These are phyloP conservation scores for Priceomyces castillae DNA, from an alignment of 805 yeast species.

Conservation along the genomic window DNA sequence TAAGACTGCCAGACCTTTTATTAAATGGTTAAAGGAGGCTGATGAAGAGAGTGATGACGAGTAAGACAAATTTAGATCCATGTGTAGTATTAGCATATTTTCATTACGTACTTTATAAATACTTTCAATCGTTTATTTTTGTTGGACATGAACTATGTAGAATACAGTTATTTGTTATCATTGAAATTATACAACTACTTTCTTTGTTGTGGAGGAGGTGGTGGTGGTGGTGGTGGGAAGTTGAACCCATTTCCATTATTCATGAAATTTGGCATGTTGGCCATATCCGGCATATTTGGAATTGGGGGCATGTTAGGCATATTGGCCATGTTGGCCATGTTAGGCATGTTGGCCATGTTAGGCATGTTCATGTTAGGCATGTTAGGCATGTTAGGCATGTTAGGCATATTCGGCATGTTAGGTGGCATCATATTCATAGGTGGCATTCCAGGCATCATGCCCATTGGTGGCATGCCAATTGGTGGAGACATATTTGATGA, in stretches of 20 bases:
- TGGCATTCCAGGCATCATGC: slow-evolving; percentile 14
- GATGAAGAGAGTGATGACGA: slow-evolving; percentile 77
- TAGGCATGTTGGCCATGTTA: slow-evolving; percentile 18
- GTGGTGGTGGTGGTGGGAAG: slow-evolving; percentile 16
- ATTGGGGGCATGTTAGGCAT: slow-evolving; percentile 24
- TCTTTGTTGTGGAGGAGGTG: slow-evolving; percentile 12
- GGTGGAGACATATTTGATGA: slow-evolving; percentile 21
- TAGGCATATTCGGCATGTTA: slow-evolving; percentile 18
- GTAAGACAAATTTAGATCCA: slow-evolving; percentile 19
- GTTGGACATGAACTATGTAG: background rate
- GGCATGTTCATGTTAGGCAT: slow-evolving; percentile 24
- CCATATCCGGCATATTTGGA: slow-evolving; percentile 25
- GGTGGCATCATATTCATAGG: slow-evolving; percentile 18
- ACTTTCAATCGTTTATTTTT: background rate
- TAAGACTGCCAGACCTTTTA: slow-evolving; percentile 93
- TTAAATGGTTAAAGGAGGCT: slow-evolving; percentile 93
- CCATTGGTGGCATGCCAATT: slow-evolving; percentile 23
- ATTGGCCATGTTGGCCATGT: slow-evolving; percentile 25
- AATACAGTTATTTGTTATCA: background rate
- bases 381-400: slow-evolving; percentile 25
- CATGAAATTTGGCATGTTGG: slow-evolving; percentile 17
- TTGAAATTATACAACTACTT: background rate
- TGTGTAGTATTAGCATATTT: background rate
- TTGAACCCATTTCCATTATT: slow-evolving; percentile 9
- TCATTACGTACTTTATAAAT: background rate